Evolutionary conservation across 2,329 filamentous ascomycete species (phyloP).

Genomic region (Fragosphaeria purpurea): DNA sequence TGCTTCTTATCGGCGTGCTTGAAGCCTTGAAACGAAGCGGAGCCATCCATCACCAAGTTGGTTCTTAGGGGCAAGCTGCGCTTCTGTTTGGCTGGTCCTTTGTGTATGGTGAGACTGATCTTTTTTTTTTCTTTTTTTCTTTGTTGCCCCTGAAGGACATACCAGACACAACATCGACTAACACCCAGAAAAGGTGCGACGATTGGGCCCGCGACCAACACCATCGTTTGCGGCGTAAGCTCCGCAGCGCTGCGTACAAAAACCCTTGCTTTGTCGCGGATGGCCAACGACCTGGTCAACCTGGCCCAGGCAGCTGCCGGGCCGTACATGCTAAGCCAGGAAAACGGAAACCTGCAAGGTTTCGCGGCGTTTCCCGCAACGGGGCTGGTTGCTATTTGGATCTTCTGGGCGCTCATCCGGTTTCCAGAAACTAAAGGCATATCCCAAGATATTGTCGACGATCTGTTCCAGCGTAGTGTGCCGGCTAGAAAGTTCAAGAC

Average conservation of each 20-base stretch:
- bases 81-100: conserved; percentile 34
- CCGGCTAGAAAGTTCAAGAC: conserved; percentile 4
- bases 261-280: conserved; percentile 11
- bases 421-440: conserved; percentile 13
- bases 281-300: conserved; percentile 12
- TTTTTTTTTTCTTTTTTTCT: neutral
- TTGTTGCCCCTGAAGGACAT: no score
- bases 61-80: conserved; percentile 29
- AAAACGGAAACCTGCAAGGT: conserved; percentile 12
- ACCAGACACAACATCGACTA: neutral
- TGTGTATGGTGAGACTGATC: conserved; percentile 8
- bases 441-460: conserved; percentile 14
- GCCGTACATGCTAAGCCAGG: conserved; percentile 13
- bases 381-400: conserved; percentile 6
- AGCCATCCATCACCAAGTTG: conserved; percentile 15
- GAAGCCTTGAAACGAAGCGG: conserved; percentile 26
- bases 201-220: conserved; percentile 12
- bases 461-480: conserved; percentile 9
- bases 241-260: conserved; percentile 12
- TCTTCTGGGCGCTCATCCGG: conserved; percentile 10
- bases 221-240: conserved; percentile 14
- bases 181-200: conserved; percentile 6
- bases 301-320: conserved; percentile 13
- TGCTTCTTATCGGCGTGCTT: conserved; percentile 34
- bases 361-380: conserved; percentile 12